These are phyloP conservation scores for Myxozyma sirexii DNA, from an alignment of 805 yeast species.

Conservation along the genomic window DNA sequence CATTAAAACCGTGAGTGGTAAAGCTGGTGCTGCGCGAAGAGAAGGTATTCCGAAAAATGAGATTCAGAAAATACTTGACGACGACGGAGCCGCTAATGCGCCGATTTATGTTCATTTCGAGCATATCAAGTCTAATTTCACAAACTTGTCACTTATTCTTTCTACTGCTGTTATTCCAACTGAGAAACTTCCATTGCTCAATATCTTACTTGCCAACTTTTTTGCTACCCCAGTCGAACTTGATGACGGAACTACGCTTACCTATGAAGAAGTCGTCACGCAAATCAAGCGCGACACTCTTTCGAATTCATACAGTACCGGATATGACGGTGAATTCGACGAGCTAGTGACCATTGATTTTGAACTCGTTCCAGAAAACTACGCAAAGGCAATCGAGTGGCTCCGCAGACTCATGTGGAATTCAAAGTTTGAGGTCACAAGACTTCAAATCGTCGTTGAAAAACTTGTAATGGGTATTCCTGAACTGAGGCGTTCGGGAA, in stretches of 20 bases:
- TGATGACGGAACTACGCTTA: constrained; percentile 60
- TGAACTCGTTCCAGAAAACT: constrained; percentile 63
- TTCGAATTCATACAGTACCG: constrained; percentile 53
- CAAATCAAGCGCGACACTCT: constrained; percentile 74
- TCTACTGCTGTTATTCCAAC: constrained; percentile 58
- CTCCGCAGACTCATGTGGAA: constrained; percentile 63
- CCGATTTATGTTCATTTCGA: constrained; percentile 80
- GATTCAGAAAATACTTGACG: constrained; percentile 35
- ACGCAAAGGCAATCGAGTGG: constrained; percentile 76
- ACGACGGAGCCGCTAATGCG: constrained; percentile 43
- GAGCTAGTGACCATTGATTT: constrained; percentile 68
- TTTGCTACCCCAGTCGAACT: constrained; percentile 71
- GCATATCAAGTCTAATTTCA: constrained; percentile 75
- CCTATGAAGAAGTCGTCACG: constrained; percentile 77
- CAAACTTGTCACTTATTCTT: constrained; percentile 64
- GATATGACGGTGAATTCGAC: constrained; percentile 61
- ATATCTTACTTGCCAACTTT: constrained; percentile 62
- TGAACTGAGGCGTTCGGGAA: constrained; percentile 65
- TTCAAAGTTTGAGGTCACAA: constrained; percentile 68
- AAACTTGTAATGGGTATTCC: constrained; percentile 62
- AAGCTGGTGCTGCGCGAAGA: constrained; percentile 53
- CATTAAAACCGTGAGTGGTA: constrained; percentile 66
- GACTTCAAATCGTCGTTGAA: constrained; percentile 68
- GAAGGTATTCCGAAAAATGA: neutral
- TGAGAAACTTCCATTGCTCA: constrained; percentile 62